Conservation (phyloP, 768 basidiomycete genomes). For the Brasilioporus rufonigricans region DNA sequence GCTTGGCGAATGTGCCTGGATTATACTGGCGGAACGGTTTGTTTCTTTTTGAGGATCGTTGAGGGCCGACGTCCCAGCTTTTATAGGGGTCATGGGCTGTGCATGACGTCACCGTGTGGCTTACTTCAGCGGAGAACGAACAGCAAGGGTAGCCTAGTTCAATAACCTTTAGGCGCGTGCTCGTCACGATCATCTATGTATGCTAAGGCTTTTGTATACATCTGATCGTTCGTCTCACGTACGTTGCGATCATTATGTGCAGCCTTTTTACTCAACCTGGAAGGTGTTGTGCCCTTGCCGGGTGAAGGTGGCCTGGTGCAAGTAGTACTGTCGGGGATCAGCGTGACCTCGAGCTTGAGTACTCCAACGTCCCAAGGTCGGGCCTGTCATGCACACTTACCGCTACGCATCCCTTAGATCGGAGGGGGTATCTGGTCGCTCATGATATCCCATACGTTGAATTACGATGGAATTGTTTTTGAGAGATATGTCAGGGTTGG, state of each 20-base stretch:
- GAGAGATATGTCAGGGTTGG: not conserved
- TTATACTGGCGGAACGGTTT: not conserved
- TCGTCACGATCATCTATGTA: not conserved
- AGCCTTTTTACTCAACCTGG: too few relatives aligned
- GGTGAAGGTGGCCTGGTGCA: too few relatives aligned
- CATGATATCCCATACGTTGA: not conserved
- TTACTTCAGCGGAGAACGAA: not conserved
- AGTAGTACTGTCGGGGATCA: conserved; percentile 10
- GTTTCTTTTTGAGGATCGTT: conserved; percentile 5
- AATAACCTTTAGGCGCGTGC: not conserved
- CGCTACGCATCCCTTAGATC: conserved; percentile 9
- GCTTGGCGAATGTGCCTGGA: not conserved
- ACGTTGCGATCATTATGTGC: too few relatives aligned
- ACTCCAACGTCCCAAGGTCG: not conserved
- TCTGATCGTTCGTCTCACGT: not conserved
- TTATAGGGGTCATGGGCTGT: conserved; percentile 20
- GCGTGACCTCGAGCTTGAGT: not conserved
- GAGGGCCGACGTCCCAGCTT: conserved; percentile 15
- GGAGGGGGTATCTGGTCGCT: conserved; percentile 3
- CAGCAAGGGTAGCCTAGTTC: too few relatives aligned
- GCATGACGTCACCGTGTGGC: conserved; percentile 28
- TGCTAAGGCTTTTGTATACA: not conserved
- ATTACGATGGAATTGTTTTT: not conserved
- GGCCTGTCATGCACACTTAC: not conserved
- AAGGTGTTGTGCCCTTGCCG: too few relatives aligned